Evolutionary conservation across 2,329 filamentous ascomycete species (phyloP).

Genomic region (Elsinoe batatas): DNA sequence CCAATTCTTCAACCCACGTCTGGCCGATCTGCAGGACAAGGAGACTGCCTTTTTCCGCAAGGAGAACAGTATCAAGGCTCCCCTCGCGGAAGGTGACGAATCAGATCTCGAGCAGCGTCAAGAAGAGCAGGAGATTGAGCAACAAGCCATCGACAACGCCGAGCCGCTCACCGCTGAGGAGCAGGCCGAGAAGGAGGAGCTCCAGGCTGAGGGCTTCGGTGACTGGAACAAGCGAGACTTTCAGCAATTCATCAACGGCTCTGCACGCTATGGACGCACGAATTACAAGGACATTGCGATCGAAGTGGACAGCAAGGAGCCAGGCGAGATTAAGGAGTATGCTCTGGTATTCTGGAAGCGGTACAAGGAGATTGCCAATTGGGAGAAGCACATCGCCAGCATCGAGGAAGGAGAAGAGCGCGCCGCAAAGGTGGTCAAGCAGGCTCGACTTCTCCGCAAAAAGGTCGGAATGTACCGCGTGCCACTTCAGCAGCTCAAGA

Average conservation of each 20-base stretch:
- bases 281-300: constrained; percentile 77
- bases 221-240: constrained; percentile 97
- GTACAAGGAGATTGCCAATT: constrained; percentile 82
- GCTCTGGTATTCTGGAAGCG: constrained; percentile 95
- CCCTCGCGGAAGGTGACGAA: constrained; percentile 77
- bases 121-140: constrained; percentile 76
- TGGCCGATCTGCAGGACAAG: constrained; percentile 85
- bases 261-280: constrained; percentile 78
- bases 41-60: constrained; percentile 95
- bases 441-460: constrained; percentile 84
- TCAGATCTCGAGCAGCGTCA: constrained; percentile 79
- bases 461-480: constrained; percentile 97
- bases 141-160: constrained; percentile 88
- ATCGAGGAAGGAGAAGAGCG: constrained; percentile 92
- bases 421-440: constrained; percentile 77
- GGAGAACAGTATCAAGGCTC: constrained; percentile 90
- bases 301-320: constrained; percentile 84
- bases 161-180: constrained; percentile 82
- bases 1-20: constrained; percentile 82
- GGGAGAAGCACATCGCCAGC: constrained; percentile 74
- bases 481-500: constrained; percentile 91
- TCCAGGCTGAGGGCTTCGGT: constrained; percentile 77
- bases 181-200: constrained; percentile 69
- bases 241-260: constrained; percentile 94
- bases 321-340: constrained; percentile 78